Evolutionary conservation across 1,284 basidiomycete species (phyloP), one percentile per base, ranked within the genome.

Genomic region (Rhodofomes roseus): DNA sequence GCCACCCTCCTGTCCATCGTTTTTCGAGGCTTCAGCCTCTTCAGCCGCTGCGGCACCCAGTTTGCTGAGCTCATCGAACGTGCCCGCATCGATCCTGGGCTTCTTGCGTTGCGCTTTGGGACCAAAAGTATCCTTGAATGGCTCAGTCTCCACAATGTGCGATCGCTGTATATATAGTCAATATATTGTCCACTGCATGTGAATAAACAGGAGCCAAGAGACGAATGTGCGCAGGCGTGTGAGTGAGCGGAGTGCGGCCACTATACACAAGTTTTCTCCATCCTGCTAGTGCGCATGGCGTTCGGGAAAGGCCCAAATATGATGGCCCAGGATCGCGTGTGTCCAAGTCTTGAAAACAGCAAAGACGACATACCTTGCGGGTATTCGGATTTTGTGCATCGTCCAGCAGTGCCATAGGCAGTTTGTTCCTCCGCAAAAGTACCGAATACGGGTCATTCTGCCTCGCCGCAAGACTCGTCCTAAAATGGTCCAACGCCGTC

Each of bases 361-460:
- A 51, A 23, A 27, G 25, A 36, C 50, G 56, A 68, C 76, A 51
- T 61, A 90, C 92, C 81, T 95, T 95, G 68, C 87, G 88, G 36
- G 78, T 66, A 68, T 87, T 85, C 1, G 88, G 86, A 69, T 94
- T 95, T 11, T 83, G 82, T 55, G 92, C 90, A 72, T 95, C 93
- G 69, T 95, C 91, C 31, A 98, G 77, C 51, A 98, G 79, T 22
- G 91, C 92, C 94, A 98, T 96, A 1, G 95, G 95, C 8, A 98
- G 81, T 75, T 97, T 97, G 77, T 97, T 97, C 60, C 94, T 82
- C 60, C 90, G 89, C 46, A 98, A 75, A 18, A 98, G 82, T 4
- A 98, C 95, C 6, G 93, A 95, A 73, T 97, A 98, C 0, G 96
- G 96, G 71, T 98, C 95, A 74, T 92, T 84, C 68, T 93, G 92